Percentiles rank a stretch among this genome's conserved stretches.
phyloP scores from a whole-genome alignment of 129 eudicot species.

The Artemisia tridentata region DNA sequence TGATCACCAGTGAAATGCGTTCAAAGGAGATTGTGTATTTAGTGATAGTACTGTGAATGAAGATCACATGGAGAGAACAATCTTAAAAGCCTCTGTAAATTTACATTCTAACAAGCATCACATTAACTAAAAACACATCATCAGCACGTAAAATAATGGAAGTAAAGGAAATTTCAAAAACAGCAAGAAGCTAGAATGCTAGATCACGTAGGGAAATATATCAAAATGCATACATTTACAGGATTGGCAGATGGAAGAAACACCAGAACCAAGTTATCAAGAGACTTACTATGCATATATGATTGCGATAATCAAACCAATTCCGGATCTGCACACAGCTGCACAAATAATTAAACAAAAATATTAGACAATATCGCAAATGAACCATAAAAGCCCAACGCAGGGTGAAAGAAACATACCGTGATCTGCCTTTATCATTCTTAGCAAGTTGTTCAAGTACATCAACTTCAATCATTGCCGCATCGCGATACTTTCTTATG shows the following conservation, averaged over 20 bases:
- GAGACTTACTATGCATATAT: slow-evolving; percentile 84
- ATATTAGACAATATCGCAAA: not conserved
- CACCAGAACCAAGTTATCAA: not conserved
- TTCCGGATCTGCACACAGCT: slow-evolving; percentile 76
- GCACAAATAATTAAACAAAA: slow-evolving; percentile 31
- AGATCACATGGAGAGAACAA: not conserved
- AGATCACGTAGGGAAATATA: not conserved
- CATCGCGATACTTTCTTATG: slow-evolving; percentile 80
- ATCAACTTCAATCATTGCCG: slow-evolving; percentile 90
- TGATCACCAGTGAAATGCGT: slow-evolving; percentile 69
- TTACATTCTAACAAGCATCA: slow-evolving; percentile 16
- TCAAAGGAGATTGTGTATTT: slow-evolving; percentile 41
- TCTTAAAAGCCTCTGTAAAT: slow-evolving; percentile 17
- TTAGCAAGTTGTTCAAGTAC: slow-evolving; percentile 69
- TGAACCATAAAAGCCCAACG: slow-evolving; percentile 1
- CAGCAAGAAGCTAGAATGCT: not conserved
- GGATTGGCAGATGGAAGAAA: not conserved
- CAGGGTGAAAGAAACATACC: slow-evolving; percentile 47
- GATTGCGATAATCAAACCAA: slow-evolving; percentile 93
- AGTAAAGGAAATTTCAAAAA: too few relatives aligned
- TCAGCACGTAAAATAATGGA: slow-evolving; percentile 11
- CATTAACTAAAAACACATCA: slow-evolving; percentile 1
- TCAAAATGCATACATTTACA: slow-evolving; percentile 5
- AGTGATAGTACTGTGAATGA: slow-evolving; percentile 32
- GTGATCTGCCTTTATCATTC: slow-evolving; percentile 57